A percentile compares a stretch with the other conserved stretches of the same genome.
phyloP scores from a whole-genome alignment of 768 basidiomycete species.

The Agrocybe praecox region DNA sequence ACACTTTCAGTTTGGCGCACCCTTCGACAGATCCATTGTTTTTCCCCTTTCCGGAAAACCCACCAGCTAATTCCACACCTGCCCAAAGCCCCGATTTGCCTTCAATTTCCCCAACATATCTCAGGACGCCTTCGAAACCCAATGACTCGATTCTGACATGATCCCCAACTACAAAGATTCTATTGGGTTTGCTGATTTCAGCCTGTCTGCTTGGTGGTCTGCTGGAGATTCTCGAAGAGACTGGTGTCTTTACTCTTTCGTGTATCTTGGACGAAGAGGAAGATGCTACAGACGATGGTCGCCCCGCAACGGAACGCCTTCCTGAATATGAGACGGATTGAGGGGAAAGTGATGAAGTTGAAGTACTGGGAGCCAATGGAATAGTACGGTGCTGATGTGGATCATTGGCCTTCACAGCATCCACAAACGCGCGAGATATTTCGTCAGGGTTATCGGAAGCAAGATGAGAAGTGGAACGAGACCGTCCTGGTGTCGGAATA shows the following conservation, averaged over 20 bases:
- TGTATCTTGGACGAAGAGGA: conserved; percentile 39
- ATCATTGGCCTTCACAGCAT: conserved; percentile 81
- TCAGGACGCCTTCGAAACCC: conserved; percentile 83
- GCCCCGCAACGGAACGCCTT: conserved; percentile 44
- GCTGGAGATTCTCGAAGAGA: conserved; percentile 32
- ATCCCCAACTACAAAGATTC: conserved; percentile 72
- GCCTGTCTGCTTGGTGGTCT: conserved; percentile 72
- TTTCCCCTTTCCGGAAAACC: conserved; percentile 91
- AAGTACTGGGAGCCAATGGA: conserved; percentile 35
- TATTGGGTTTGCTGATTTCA: conserved; percentile 53
- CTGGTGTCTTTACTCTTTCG: conserved; percentile 58
- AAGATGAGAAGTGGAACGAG: conserved; percentile 65
- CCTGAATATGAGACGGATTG: conserved; percentile 47
- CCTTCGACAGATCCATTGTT: conserved; percentile 90
- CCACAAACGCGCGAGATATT: conserved; percentile 73
- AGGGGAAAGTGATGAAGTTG: conserved; percentile 52
- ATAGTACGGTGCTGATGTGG: conserved; percentile 68
- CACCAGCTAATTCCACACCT: conserved; percentile 86
- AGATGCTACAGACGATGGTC: conserved; percentile 65
- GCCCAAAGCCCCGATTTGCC: conserved; percentile 93
- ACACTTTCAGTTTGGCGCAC: conserved; percentile 49
- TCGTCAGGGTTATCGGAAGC: conserved; percentile 46
- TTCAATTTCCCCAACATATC: conserved; percentile 83
- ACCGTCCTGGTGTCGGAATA: conserved; percentile 74
- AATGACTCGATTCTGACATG: conserved; percentile 85